Evolutionary conservation across 306 rosid genomes (phyloP), one percentile per base, ranked within the genome.

Genomic region (Lagenaria siceraria): DNA sequence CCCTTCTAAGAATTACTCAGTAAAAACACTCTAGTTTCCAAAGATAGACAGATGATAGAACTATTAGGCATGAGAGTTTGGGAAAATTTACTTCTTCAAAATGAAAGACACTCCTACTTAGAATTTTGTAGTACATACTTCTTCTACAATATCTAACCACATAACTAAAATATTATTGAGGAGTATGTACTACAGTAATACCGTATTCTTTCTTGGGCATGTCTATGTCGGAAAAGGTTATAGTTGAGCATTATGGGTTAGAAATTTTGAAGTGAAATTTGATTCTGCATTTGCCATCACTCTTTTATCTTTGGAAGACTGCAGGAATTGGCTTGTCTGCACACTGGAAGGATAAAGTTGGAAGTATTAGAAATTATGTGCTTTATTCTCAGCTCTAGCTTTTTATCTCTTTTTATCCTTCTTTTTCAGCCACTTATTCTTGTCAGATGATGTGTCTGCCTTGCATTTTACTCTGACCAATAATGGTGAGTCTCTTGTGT

Each of bases 351-450:
- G 76, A 71, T 49, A 71, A 25, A 18, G 15, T 71, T 69, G 76
- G 42, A 71, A 27, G 76, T 48, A 71, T 71, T 9, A 27, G 76
- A 49, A 71, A 70, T 15, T 1, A 6, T 24, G 58, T 71, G 22
- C 58, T 46, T 46, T 68, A 40, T 68, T 68, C 74, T 68, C 74
- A n/a, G n/a, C 54, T 48, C 15, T 13, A 2, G 0, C 35, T 42
- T 68, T 42, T 70, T 48, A 24, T 70, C 22, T 25, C 58, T 70
- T 46, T 70, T 70, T 70, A 42, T 69, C 74, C 75, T 40, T 69
- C 33, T 14, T 71, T 71, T 46, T 71, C 76, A 25, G 76, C 76
- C 76, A 71, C 76, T 71, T 71, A 18, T 71, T 48, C 8, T 71
- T 71, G 76, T 71, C 59, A 71, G 76, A 46, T 71, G 40, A 71